A percentile compares a stretch with the other conserved stretches of the same genome.
Conservation (phyloP, 83 land plant species). For the Diphasiastrum complanatum region DNA sequence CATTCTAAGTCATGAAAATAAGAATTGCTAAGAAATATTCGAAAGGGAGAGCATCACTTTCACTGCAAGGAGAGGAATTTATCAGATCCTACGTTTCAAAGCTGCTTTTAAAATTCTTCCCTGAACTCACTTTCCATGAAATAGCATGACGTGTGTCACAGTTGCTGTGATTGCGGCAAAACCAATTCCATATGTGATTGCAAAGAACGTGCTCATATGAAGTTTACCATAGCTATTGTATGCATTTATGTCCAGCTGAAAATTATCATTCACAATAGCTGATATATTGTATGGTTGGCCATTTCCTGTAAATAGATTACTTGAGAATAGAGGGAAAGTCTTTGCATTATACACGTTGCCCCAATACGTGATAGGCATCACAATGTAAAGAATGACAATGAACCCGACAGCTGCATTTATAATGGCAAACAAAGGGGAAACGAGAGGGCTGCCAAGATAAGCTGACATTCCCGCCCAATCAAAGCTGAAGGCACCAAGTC, state of each 20-base stretch:
- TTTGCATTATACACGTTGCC: constrained; percentile 22
- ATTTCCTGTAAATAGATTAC: constrained; percentile 5
- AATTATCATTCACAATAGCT: constrained; percentile 7
- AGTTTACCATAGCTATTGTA: constrained; percentile 1
- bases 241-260: constrained; percentile 14
- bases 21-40: too few relatives aligned
- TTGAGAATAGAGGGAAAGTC: constrained; percentile 15
- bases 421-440: constrained; percentile 13
- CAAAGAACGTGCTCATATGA: constrained; percentile 19
- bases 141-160: constrained; percentile 3
- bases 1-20: too few relatives aligned
- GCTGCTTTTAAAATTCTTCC: background rate
- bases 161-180: constrained; percentile 13
- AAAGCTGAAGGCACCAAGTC: constrained; percentile 21
- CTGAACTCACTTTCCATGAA: constrained; percentile 12
- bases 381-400: background rate
- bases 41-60: background rate
- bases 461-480: constrained; percentile 25
- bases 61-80: background rate
- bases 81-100: background rate
- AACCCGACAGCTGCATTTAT: constrained; percentile 6
- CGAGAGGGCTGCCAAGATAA: constrained; percentile 13
- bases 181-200: constrained; percentile 2
- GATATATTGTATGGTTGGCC: constrained; percentile 16
- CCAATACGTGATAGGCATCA: constrained; percentile 11